Conservation (phyloP, 2,329 filamentous ascomycete genomes). For the Emergomyces orientalis region DNA sequence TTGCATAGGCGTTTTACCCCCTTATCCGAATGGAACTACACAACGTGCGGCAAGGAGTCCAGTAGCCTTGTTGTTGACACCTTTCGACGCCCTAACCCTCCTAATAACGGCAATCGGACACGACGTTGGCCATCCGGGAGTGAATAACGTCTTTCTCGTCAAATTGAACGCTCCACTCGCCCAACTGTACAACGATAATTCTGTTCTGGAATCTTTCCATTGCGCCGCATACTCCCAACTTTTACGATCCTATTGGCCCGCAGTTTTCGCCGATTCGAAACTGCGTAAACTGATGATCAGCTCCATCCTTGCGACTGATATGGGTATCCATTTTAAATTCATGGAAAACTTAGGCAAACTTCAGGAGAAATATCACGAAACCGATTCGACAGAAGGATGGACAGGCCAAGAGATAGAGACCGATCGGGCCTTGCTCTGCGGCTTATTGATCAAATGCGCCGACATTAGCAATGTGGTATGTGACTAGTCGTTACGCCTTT, state of each 20-base stretch:
- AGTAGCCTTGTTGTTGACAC: slow-evolving; percentile 65
- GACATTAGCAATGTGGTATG: slow-evolving; percentile 96
- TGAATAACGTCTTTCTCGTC: slow-evolving; percentile 94
- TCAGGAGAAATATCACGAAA: slow-evolving; percentile 65
- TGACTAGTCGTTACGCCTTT: slow-evolving; percentile 22
- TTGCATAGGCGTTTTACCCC: slow-evolving; percentile 63
- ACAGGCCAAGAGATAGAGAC: slow-evolving; percentile 65
- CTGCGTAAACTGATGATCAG: slow-evolving; percentile 92
- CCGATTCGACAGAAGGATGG: slow-evolving; percentile 61
- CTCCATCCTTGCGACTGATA: slow-evolving; percentile 94
- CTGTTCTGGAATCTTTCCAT: slow-evolving; percentile 93
- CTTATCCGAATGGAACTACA: slow-evolving; percentile 45
- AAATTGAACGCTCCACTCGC: slow-evolving; percentile 86
- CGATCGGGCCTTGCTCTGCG: slow-evolving; percentile 72
- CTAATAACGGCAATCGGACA: slow-evolving; percentile 95
- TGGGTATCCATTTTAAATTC: slow-evolving; percentile 94
- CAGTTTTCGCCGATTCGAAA: slow-evolving; percentile 64
- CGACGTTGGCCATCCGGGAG: slow-evolving; percentile 92
- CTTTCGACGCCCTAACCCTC: slow-evolving; percentile 80
- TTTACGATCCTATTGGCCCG: slow-evolving; percentile 81
- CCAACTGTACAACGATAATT: slow-evolving; percentile 93
- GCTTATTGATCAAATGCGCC: slow-evolving; percentile 90
- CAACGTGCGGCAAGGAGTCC: slow-evolving; percentile 44
- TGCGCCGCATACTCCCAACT: slow-evolving; percentile 97
- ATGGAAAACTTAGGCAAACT: slow-evolving; percentile 79